Base-by-base conservation (phyloP, 345 rosid species). In the Hypericum perforatum region DNA sequence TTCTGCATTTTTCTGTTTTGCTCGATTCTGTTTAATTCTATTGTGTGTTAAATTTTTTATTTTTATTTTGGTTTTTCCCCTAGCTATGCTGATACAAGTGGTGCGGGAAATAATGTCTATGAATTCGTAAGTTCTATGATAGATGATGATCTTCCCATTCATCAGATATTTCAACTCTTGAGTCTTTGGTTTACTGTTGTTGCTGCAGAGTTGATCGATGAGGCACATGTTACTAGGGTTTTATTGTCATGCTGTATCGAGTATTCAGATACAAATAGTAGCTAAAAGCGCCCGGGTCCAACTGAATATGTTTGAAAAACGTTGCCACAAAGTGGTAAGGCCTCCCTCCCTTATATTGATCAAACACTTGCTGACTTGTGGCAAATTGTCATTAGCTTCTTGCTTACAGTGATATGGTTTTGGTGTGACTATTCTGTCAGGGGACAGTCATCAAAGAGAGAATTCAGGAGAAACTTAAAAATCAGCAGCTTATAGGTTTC, bases 301-400 rank as follows among this genome's bases (percentile, higher is more conserved):
- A 40, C 87, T 81, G 44, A 75, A 86, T 53, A 95, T 85, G 70
- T 92, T 92, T 36, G 98, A 92, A 75, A 97, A 92, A 82, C 83
- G 98, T 54, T 92, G 89, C 66, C 98, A 92, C 68, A 92, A 92
- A 73, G 83, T 92, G 98, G 98, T 88, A 45, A 78, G 85, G 48
- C 10, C 39, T 55, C 11, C 7, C 48, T n/a, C n/a, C 16, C 9
- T 42, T 9, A 8, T 13, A 9, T 9, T 8, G 22, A 11, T 14
- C 6, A 11, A 2, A 7, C n/a, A 6, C 54, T 9, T 41, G 10
- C n/a, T n/a, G 13, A 22, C 14, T 16, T 13, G 22, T 13, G 14
- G 13, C 3, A 45, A 9, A 8, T 11, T 16, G 7, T 7, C 16
- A 45, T 45, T 6, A 3, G 13, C 15, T 2, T 11, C 15, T 16